Conservation (phyloP, 345 rosid species). For the Lepidium didymum region DNA sequence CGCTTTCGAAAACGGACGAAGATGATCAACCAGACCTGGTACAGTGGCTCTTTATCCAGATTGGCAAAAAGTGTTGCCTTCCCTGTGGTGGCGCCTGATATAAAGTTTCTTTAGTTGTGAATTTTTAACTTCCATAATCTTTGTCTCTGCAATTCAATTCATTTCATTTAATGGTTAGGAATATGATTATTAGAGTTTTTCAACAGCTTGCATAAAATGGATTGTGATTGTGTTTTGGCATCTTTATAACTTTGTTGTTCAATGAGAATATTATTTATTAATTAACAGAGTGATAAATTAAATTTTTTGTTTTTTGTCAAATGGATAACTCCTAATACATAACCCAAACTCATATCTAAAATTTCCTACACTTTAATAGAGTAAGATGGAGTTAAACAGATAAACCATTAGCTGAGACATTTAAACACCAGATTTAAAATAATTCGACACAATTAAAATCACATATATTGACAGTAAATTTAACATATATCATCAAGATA, state of each 20-base stretch:
- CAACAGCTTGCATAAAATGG: background rate
- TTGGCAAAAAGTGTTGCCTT: constrained; percentile 62
- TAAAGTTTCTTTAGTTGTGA: constrained; percentile 6
- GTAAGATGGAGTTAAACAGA: too few species aligned
- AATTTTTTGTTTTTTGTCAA: too few species aligned
- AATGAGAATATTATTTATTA: too few species aligned
- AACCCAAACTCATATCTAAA: too few species aligned
- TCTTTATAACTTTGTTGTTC: background rate
- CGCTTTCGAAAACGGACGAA: constrained; percentile 31
- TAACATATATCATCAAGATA: too few species aligned
- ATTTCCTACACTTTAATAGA: too few species aligned
- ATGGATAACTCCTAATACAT: too few species aligned
- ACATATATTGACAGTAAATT: too few species aligned
- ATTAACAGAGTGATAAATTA: too few species aligned
- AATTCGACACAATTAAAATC: too few species aligned
- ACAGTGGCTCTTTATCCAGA: constrained; percentile 56
- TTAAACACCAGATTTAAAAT: too few species aligned
- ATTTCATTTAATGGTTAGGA: constrained; percentile 33
- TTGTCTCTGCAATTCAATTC: constrained; percentile 29
- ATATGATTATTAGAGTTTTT: background rate
- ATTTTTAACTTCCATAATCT: background rate
- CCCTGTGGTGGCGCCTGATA: constrained; percentile 36
- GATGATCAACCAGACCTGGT: constrained; percentile 47
- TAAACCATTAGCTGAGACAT: too few species aligned
- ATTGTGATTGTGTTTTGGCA: background rate